Evolutionary conservation across 495 filamentous ascomycete species (phyloP).

Genomic region (Margaritispora aquatica): DNA sequence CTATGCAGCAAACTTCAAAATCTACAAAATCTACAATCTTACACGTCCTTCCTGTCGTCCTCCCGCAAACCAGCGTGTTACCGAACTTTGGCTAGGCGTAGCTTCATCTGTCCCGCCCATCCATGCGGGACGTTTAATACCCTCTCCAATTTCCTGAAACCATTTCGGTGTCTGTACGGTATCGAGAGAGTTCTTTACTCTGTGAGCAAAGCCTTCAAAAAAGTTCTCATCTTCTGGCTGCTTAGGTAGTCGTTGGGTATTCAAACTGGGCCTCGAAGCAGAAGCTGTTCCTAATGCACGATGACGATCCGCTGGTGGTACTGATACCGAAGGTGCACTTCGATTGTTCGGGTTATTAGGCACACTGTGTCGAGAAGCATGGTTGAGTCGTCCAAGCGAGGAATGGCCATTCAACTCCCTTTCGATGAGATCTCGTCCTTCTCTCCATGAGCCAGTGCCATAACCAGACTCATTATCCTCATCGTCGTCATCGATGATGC

Average conservation of each 20-base stretch:
- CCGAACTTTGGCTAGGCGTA: constrained; percentile 16
- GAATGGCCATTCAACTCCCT: constrained; percentile 67
- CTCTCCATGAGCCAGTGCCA: constrained; percentile 83
- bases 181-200: constrained; percentile 88
- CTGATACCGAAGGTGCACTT: constrained; percentile 17
- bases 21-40: constrained; percentile 15
- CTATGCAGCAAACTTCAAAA: constrained; percentile 20
- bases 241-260: constrained; percentile 25
- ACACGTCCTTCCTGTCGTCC: constrained; percentile 21
- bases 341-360: constrained; percentile 23
- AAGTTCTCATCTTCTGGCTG: constrained; percentile 68
- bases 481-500: constrained; percentile 69
- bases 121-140: constrained; percentile 76
- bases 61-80: constrained; percentile 27
- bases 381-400: constrained; percentile 37
- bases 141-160: constrained; percentile 59
- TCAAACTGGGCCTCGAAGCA: constrained; percentile 1
- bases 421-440: constrained; percentile 90
- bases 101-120: constrained; percentile 51
- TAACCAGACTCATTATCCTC: constrained; percentile 56
- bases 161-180: constrained; percentile 74
- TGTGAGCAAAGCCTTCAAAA: constrained; percentile 74
- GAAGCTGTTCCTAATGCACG: constrained; percentile 12
- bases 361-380: constrained; percentile 5
- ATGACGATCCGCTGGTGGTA: constrained; percentile 16